phyloP scores from a whole-genome alignment of 2,329 filamentous ascomycete species.

The Aspergillus sp. region DNA sequence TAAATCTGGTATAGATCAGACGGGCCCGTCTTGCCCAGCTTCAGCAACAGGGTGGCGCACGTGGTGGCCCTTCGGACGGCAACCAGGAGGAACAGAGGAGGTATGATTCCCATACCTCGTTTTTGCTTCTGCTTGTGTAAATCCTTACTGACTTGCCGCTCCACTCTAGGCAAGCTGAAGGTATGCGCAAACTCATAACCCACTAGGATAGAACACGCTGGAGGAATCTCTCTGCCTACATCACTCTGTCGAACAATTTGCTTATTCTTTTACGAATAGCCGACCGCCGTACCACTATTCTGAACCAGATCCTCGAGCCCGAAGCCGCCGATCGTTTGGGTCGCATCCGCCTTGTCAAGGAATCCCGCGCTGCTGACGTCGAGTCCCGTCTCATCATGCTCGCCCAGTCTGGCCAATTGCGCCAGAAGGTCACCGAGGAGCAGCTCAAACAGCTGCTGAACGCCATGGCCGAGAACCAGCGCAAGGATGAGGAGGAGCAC shows the following conservation, averaged over 20 bases:
- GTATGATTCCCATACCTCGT: constrained; percentile 45
- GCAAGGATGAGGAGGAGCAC: constrained; percentile 61
- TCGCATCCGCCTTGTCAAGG: constrained; percentile 94
- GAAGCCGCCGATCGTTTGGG: constrained; percentile 90
- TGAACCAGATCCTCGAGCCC: constrained; percentile 91
- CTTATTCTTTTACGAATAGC: constrained; percentile 20
- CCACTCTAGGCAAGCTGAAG: constrained; percentile 34
- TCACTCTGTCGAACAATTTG: neutral
- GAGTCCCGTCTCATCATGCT: constrained; percentile 93
- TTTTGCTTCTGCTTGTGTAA: neutral
- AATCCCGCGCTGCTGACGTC: constrained; percentile 82
- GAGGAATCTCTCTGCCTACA: neutral
- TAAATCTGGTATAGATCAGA: constrained; percentile 65
- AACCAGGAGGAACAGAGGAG: constrained; percentile 65
- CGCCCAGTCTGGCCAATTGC: constrained; percentile 81
- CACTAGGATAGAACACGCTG: neutral
- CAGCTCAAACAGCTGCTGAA: constrained; percentile 91
- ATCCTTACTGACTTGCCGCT: constrained; percentile 3
- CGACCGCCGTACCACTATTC: constrained; percentile 55
- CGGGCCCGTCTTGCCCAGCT: constrained; percentile 92
- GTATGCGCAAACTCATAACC: constrained; percentile 20
- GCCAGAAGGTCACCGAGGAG: constrained; percentile 83
- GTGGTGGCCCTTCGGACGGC: constrained; percentile 53
- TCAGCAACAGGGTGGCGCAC: constrained; percentile 64
- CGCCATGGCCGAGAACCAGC: constrained; percentile 75